Evolutionary conservation across 225 moss, liverwort and hornwort species (phyloP), one percentile per base, ranked within the genome.

Genomic region (Neckera pumila): DNA sequence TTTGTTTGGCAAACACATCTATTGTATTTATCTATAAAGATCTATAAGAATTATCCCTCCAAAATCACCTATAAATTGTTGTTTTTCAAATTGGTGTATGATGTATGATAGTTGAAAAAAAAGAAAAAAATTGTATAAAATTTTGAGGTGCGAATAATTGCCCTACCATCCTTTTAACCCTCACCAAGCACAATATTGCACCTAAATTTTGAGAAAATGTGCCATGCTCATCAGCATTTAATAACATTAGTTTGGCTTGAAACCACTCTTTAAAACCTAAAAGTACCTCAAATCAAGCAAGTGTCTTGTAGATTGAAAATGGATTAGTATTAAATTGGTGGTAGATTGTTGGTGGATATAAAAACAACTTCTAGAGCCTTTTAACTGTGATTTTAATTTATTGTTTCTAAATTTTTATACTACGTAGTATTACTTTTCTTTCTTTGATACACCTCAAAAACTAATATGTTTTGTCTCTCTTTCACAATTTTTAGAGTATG

Each of bases 181-280:
- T 1, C 0, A 0, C 17, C 3, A 31, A 45, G 4, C 0, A 47
- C 31, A 47, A 31, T 2, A 19, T 31, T 31, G 4, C 31, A 47
- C 2, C 7, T 19, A 31, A 31, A 4, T 75, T 49, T 1, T 0
- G 4, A 49, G 1, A 4, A 31, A 75, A 14, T 28, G 47, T 47
- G 3, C 1, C 3, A 30, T 73, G 10, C 5, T 45, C 17, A 73
- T 0, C 6, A 47, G 8, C 47, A 47, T 47, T 8, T 12, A 47
- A 47, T 12, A 47, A 47, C 2, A 30, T 11, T 74, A 3, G 18
- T 31, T 47, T 19, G 30, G 2, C 3, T 43, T 10, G 17, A 15
- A 1, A 4, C 2, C 0, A 0, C 2, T 45, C 10, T 45, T 73
- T 73, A 47, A 0, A 7, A 7, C 4, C 0, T 47, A 0, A 47